Conservation (phyloP, 768 basidiomycete species). For the Boletus huronensis region DNA sequence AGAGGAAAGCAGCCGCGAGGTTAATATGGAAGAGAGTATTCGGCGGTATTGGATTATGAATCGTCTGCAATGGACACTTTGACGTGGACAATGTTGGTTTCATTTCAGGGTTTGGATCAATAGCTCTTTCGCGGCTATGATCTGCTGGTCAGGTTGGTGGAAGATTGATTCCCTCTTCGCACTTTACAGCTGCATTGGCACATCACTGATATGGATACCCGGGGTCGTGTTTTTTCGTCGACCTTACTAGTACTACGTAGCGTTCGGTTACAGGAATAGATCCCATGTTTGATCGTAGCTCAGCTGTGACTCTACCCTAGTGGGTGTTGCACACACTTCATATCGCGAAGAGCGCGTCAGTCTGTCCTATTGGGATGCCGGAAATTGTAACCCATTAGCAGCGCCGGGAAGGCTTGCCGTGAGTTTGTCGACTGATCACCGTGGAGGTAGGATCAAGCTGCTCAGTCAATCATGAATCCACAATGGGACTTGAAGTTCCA, state of each 20-base stretch:
- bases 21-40: constrained; percentile 33
- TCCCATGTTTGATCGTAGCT: no score
- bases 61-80: neutral
- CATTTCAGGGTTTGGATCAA: no score
- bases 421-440: no score
- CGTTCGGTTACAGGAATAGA: neutral
- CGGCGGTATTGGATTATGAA: constrained; percentile 23
- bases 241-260: neutral
- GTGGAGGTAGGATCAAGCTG: no score
- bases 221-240: neutral
- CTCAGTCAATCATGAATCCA: neutral
- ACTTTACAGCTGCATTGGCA: neutral
- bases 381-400: no score
- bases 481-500: neutral
- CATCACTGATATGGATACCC: neutral
- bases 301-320: no score
- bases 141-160: neutral
- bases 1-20: constrained; percentile 29
- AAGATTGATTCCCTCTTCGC: neutral
- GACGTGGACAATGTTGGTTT: neutral
- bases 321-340: no score
- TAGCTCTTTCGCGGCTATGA: neutral
- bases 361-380: no score
- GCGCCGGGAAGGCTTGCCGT: no score
- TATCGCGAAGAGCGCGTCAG: no score